Percentiles rank a stretch among this genome's conserved stretches.
These are phyloP conservation scores for Solanum chilense DNA, from an alignment of 257 asterid genomes.

Conservation along the genomic window DNA sequence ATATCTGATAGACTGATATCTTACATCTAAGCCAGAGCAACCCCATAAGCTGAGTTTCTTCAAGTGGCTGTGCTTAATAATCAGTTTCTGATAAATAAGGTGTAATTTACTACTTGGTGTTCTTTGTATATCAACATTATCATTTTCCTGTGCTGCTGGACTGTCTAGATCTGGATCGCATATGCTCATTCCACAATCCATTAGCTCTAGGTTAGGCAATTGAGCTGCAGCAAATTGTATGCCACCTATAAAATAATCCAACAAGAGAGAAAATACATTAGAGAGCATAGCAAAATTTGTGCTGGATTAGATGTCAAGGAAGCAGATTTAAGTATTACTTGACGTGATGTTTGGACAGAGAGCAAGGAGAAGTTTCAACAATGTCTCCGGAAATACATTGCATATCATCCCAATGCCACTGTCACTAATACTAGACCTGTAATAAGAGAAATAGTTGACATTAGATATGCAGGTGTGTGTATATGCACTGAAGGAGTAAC, in stretches of 20 bases:
- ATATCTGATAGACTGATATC: conserved; percentile 5
- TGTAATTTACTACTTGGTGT: conserved; percentile 51
- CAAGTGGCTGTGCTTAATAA: conserved; percentile 75
- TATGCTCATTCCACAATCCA: conserved; percentile 96
- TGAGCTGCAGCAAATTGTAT: conserved; percentile 94
- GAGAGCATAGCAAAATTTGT: background rate
- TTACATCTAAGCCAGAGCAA: conserved; percentile 93
- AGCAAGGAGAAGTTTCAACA: conserved; percentile 81
- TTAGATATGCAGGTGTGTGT: background rate
- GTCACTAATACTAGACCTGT: conserved; percentile 89
- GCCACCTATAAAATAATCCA: conserved; percentile 48
- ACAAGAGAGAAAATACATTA: background rate
- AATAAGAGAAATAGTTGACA: background rate
- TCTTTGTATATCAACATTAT: conserved; percentile 22
- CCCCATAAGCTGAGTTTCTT: conserved; percentile 98
- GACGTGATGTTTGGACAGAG: conserved; percentile 94
- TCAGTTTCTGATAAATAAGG: conserved; percentile 71
- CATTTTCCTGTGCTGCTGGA: conserved; percentile 25
- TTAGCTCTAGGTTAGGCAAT: conserved; percentile 63
- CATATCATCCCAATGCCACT: conserved; percentile 97
- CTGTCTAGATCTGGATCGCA: conserved; percentile 45
- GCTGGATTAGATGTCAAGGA: background rate
- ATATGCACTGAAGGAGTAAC: background rate
- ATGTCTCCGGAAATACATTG: conserved; percentile 76
- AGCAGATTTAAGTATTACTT: conserved; percentile 30